These are phyloP conservation scores for Leucaena leucocephala DNA, from an alignment of 306 rosid genomes.

Conservation along the genomic window DNA sequence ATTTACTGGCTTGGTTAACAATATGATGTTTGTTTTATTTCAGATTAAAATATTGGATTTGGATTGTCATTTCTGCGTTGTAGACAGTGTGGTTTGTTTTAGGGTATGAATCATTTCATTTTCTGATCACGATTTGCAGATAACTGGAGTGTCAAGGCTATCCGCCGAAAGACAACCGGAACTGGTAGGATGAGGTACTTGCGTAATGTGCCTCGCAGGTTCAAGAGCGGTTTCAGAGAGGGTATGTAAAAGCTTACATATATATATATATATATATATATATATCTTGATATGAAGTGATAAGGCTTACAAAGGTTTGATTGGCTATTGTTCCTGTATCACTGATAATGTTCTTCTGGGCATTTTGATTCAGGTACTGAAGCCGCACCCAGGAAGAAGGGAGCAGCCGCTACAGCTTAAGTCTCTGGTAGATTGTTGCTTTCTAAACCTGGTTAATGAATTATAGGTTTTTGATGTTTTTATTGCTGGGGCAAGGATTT, in stretches of 20 bases:
- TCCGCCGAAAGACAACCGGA: conserved; percentile 98
- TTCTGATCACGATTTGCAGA: conserved; percentile 39
- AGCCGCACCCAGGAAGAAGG: conserved; percentile 96
- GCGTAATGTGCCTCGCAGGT: conserved; percentile 95
- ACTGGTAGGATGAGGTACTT: conserved; percentile 98
- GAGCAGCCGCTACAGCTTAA: conserved; percentile 78
- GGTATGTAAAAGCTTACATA: conserved; percentile 40
- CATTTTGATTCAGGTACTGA: conserved; percentile 51
- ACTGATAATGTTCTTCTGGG: not conserved
- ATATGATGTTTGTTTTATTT: not conserved
- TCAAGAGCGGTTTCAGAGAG: conserved; percentile 99
- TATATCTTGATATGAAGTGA: not conserved
- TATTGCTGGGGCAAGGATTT: conserved; percentile 27
- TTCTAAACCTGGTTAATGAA: conserved; percentile 21
- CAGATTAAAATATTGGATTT: not conserved
- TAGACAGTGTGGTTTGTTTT: not conserved
- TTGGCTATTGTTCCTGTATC: not conserved
- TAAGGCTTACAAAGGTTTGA: not conserved
- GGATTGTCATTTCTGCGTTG: not conserved
- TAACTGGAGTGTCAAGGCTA: conserved; percentile 98
- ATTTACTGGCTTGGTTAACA: not conserved
- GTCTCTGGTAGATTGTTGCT: conserved; percentile 22
- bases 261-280: too few species aligned
- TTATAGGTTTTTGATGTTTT: conserved; percentile 38
- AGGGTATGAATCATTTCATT: too few species aligned